Percentiles rank a stretch among this genome's conserved stretches.
Evolutionary conservation across 2,329 filamentous ascomycete genomes (phyloP).

Genomic region (Penicillium brevicompactum): DNA sequence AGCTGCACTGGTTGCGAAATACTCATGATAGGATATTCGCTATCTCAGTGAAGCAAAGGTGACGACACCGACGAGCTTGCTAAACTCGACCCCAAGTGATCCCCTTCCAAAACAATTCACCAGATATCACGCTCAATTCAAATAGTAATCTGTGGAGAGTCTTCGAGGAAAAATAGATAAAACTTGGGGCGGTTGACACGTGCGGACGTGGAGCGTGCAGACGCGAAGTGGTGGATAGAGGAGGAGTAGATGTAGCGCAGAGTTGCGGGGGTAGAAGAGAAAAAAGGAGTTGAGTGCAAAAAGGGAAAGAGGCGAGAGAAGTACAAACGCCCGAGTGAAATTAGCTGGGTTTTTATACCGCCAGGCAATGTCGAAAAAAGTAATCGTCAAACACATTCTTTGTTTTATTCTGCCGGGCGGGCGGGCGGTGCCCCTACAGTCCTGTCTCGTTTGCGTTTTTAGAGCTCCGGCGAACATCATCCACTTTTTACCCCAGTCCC

Average conservation of each 20-base stretch:
- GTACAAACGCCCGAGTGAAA: background rate
- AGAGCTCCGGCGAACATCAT: constrained; percentile 4
- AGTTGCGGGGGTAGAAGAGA: too few relatives aligned
- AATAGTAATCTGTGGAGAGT: too few relatives aligned
- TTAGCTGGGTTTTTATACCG: background rate
- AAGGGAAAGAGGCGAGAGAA: too few relatives aligned
- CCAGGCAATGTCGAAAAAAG: too few relatives aligned
- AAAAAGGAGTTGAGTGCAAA: too few relatives aligned
- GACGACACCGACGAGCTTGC: background rate
- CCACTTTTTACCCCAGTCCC: background rate
- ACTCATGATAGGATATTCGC: constrained; percentile 5
- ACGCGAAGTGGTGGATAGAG: too few relatives aligned
- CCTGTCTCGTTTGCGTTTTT: constrained; percentile 9
- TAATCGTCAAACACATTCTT: background rate
- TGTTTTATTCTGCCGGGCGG: constrained; percentile 34
- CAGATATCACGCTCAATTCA: too few relatives aligned
- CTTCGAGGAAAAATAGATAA: too few relatives aligned
- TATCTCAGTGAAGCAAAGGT: background rate
- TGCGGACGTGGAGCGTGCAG: too few relatives aligned
- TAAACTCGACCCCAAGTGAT: background rate
- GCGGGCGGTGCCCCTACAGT: constrained; percentile 6
- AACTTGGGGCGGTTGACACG: too few relatives aligned
- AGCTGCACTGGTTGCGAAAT: constrained; percentile 1
- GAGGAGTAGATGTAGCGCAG: too few relatives aligned
- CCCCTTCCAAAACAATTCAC: background rate